A percentile compares a stretch with the other conserved stretches of the same genome.
Conservation (phyloP, 2,329 filamentous ascomycete species). For the Epichloe amarillans region DNA sequence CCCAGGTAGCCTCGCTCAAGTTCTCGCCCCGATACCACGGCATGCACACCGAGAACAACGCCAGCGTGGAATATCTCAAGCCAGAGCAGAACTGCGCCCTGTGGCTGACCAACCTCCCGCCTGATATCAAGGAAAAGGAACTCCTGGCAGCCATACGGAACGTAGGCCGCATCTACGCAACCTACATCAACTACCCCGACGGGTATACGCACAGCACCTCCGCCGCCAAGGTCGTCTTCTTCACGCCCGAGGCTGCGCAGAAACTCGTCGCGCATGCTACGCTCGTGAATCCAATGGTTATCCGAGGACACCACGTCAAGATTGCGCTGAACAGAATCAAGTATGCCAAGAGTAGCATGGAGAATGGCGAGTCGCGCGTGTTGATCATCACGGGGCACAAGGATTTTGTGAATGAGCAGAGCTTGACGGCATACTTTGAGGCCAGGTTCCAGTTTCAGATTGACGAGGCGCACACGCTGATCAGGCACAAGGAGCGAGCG, state of each 20-base stretch:
- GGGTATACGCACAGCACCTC: slow-evolving; percentile 20
- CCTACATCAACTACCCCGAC: slow-evolving; percentile 36
- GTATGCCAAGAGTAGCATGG: slow-evolving; percentile 17
- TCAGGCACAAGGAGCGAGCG: slow-evolving; percentile 12
- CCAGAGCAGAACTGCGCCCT: slow-evolving; percentile 33
- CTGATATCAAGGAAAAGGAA: slow-evolving; percentile 25
- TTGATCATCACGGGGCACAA: slow-evolving; percentile 34
- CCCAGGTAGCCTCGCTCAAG: slow-evolving; percentile 1
- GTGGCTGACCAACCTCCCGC: slow-evolving; percentile 38
- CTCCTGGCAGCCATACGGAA: slow-evolving; percentile 31
- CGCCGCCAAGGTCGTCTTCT: slow-evolving; percentile 39
- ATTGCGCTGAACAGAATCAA: slow-evolving; percentile 37
- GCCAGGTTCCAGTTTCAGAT: slow-evolving; percentile 32
- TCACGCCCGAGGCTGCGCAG: slow-evolving; percentile 26
- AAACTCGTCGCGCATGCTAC: slow-evolving; percentile 13
- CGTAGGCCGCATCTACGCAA: slow-evolving; percentile 37
- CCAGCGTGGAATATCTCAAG: slow-evolving; percentile 18
- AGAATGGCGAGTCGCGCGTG: slow-evolving; percentile 29
- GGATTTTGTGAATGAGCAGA: slow-evolving; percentile 28
- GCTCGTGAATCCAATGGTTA: slow-evolving; percentile 18
- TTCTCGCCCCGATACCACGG: slow-evolving; percentile 25
- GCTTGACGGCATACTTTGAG: slow-evolving; percentile 28
- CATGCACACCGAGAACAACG: slow-evolving; percentile 22
- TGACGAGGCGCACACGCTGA: slow-evolving; percentile 26
- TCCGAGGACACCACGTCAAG: slow-evolving; percentile 23